Evolutionary conservation across 345 rosid species (phyloP).

Genomic region (Citrus cavaleriei): DNA sequence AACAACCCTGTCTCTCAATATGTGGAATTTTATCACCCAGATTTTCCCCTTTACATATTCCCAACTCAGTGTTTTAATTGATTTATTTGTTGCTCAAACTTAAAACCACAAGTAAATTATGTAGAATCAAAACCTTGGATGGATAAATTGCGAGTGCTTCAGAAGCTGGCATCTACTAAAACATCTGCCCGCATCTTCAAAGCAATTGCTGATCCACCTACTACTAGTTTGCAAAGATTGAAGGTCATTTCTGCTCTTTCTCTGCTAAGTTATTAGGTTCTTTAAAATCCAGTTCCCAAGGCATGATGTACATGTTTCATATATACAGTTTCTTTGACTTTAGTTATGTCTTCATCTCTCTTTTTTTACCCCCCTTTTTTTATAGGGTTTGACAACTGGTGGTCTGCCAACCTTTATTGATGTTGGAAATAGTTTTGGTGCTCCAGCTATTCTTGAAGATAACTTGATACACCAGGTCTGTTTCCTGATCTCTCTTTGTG

Average conservation of each 20-base stretch:
- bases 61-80: not conserved
- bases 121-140: conserved; percentile 81
- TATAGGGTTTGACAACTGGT: conserved; percentile 88
- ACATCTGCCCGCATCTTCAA: conserved; percentile 79
- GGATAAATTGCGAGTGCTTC: conserved; percentile 69
- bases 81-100: not conserved
- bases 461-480: conserved; percentile 74
- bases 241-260: conserved; percentile 41
- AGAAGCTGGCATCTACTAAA: conserved; percentile 52
- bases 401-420: conserved; percentile 94
- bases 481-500: not conserved
- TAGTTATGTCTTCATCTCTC: not conserved
- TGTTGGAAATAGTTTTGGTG: conserved; percentile 92
- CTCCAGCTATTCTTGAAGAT: conserved; percentile 91
- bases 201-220: conserved; percentile 98
- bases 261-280: not conserved
- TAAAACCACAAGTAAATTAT: not conserved
- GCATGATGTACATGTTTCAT: not conserved
- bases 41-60: not conserved
- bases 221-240: conserved; percentile 89
- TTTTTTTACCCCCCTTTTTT: not conserved
- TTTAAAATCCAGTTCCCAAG: not conserved
- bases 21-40: not conserved
- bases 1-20: not conserved
- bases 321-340: not conserved